These are phyloP conservation scores for Conticribra weissflogii DNA, from an alignment of 108 stramenopile species.

Conservation along the genomic window DNA sequence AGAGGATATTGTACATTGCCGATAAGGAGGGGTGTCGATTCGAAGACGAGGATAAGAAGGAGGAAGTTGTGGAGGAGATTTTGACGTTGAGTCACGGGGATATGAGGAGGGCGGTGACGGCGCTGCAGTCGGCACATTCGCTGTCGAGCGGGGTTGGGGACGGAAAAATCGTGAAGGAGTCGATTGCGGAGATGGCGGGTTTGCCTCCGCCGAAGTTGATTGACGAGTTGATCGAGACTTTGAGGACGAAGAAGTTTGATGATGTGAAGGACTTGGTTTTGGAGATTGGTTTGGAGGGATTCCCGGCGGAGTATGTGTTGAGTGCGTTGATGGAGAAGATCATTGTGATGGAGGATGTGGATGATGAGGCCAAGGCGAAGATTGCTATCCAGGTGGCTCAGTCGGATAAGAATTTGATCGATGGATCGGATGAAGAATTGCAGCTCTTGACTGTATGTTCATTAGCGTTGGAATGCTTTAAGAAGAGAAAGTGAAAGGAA, in stretches of 20 bases:
- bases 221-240: conserved; percentile 54
- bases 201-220: conserved; percentile 68
- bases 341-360: conserved; percentile 54
- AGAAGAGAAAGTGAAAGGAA: conserved; percentile 26
- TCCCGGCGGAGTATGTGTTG: conserved; percentile 80
- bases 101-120: conserved; percentile 97
- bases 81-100: conserved; percentile 86
- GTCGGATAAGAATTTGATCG: conserved; percentile 91
- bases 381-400: conserved; percentile 89
- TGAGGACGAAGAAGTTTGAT: conserved; percentile 57
- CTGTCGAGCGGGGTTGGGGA: conserved; percentile 58
- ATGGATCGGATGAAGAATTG: conserved; percentile 95
- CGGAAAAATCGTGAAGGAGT: conserved; percentile 52
- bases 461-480: conserved; percentile 65
- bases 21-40: conserved; percentile 68
- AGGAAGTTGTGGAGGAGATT: conserved; percentile 75
- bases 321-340: conserved; percentile 58
- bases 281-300: conserved; percentile 84
- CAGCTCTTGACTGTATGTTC: conserved; percentile 93
- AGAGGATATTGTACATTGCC: conserved; percentile 81
- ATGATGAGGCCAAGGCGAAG: conserved; percentile 84
- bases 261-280: conserved; percentile 75
- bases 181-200: conserved; percentile 80
- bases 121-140: conserved; percentile 92
- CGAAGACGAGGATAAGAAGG: conserved; percentile 50